Evolutionary conservation across 2,329 filamentous ascomycete species (phyloP), one percentile per base, ranked within the genome.

Genomic region (Ceratocystis colombiana): DNA sequence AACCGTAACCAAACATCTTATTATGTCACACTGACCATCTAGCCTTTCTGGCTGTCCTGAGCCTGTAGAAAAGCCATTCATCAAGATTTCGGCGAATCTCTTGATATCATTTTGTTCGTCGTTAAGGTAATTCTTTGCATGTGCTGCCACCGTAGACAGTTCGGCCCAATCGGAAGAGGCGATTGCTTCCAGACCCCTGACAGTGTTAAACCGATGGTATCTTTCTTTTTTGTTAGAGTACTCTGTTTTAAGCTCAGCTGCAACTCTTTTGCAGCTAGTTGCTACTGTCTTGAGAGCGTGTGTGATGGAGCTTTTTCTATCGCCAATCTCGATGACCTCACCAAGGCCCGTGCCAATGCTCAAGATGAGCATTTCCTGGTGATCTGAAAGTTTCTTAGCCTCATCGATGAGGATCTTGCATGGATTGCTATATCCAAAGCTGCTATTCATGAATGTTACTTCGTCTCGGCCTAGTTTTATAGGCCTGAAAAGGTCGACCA

Each of bases 401-500:
- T 74, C 73, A 1, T 70, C 62, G 8, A 74, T 70, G 15, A 75
- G 68, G 1, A 72, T 67, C 28, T 72, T 69, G 61, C 70, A 71
- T 25, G 74, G 73, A 57, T 75, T 75, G 64, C 74, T 75, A 45
- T 28, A 5, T 28, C 28, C 28, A 28, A 28, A 28, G 28, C 28
- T 28, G 5, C 28, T 28, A 5, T 5, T 72, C 25, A 75, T 69
- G 46, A 72, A 74, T 22, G 72, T 70, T 1, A 71, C 66, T 5
- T 64, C 66, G 10, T 73, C 70, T 8, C 71, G 69, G 37, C 72
- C 72, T 7, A 73, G 10, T 30, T 69, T 65, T 33, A 73, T 71
- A 3, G 73, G 68, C 53, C 73, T 71, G 68, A 75, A 75, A 64
- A 73, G 73, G 0, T 71, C 70, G 0, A 71, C 69, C 2, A 72